phyloP scores from a whole-genome alignment of 306 rosid genomes.

The Pueraria montana region DNA sequence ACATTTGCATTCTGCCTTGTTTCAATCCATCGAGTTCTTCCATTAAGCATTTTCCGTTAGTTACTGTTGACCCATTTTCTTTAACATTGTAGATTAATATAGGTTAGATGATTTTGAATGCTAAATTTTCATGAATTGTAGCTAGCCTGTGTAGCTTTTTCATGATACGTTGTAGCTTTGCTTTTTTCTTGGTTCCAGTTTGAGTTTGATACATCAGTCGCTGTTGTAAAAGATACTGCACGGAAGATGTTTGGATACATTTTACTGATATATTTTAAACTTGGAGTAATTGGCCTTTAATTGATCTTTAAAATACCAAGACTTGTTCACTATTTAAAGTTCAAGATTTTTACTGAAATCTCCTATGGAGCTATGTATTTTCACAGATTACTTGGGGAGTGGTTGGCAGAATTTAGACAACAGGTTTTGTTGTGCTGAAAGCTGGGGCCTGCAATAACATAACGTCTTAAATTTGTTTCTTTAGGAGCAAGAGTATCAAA shows the following conservation, averaged over 20 bases:
- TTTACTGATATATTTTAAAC: slow-evolving; percentile 34
- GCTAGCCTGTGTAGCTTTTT: slow-evolving; percentile 29
- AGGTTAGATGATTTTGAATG: slow-evolving; percentile 49
- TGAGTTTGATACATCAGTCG: slow-evolving; percentile 36
- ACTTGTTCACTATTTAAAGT: not conserved
- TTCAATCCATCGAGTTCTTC: slow-evolving; percentile 39
- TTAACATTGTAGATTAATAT: slow-evolving; percentile 51
- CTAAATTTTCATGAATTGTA: slow-evolving; percentile 36
- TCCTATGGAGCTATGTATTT: not conserved
- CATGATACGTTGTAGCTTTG: slow-evolving; percentile 12
- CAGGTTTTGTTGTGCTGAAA: no score
- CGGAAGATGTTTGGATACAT: slow-evolving; percentile 27
- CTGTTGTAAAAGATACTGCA: slow-evolving; percentile 46
- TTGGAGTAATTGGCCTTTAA: not conserved
- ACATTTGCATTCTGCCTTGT: slow-evolving; percentile 33
- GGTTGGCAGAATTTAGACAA: not conserved
- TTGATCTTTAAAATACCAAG: not conserved
- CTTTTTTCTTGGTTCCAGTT: slow-evolving; percentile 10
- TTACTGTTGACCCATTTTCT: slow-evolving; percentile 47
- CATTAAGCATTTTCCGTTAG: slow-evolving; percentile 38
- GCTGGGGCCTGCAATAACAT: no score
- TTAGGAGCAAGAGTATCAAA: no score
- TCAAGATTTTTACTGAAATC: not conserved
- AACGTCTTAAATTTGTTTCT: no score
- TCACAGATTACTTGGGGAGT: not conserved